Base-by-base conservation (phyloP, 495 filamentous ascomycete species). In the Aspergillus affinis region DNA sequence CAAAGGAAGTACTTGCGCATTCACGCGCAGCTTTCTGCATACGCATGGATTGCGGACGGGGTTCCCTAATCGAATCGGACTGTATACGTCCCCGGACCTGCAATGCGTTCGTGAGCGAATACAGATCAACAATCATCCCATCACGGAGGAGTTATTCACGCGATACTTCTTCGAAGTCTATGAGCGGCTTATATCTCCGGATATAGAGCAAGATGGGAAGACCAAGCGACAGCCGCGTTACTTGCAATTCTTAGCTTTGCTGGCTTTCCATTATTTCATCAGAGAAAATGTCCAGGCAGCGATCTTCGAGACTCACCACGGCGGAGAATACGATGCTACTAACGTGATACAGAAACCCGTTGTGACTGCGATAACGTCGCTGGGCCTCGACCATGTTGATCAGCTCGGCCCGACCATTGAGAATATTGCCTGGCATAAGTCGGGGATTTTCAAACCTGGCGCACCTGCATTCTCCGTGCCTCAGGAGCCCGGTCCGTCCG, bases 371-470 rank as follows among this genome's bases (percentile, higher is more conserved):
- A 86, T 97, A 36, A 87, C 84, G 20, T 86, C 84, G 18, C 77
- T 97, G 10, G 92, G 89, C 3, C 88, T 95, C 59, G 91, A 97
- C 62, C 92, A 97, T 64, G 81, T 88, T 17, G 78, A 70, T 18
- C 79, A 87, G 62, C 83, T 97, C 19, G 92, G 92, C 6, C 67
- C 82, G 13, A 90, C 90, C 0, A 80, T 94, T 27, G 85, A 90
- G 32, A 81, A 88, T 64, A 94, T 97, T 60, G 90, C 92, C 5
- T 95, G 91, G 92, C 91, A 96, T 66, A 96, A 97, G 69, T 83
- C 85, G 0, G 92, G 92, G 7, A 90, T 96, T 47, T 86, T 95
- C 76, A 97, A 94, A 67, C 15, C 62, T 6, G 86, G 82, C 0
- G 75, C 77, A 10, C 79, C 82, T 3, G 89, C 88, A 3, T 90